Base-by-base conservation (phyloP, 495 filamentous ascomycete genomes). In the Trichocladium antarcticum region DNA sequence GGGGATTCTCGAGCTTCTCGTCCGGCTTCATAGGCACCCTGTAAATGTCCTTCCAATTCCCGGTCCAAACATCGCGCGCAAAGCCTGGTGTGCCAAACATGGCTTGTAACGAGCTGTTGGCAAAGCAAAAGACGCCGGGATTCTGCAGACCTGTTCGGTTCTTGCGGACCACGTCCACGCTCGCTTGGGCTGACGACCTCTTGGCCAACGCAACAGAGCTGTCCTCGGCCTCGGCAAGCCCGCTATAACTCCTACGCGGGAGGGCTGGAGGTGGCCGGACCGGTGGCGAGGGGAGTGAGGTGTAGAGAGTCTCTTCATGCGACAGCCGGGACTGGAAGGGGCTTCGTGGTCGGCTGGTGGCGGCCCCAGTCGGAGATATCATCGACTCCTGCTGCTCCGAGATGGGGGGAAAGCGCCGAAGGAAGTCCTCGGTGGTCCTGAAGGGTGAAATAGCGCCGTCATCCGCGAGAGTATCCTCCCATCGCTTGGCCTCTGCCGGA, bases 21-120 rank as follows among this genome's bases (percentile, higher is more conserved):
- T 66, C 65, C 2, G 55, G 73, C 55, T 80, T 82, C 42, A 76
- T 74, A 31, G 55, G 68, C 51, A 49, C 60, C 49, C 22, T 60
- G 57, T 54, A 74, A 66, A 31, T 47, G 53, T 52, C 73, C 48
- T 65, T 73, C 73, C 73, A 87, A 28, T 74, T 59, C 36, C 73
- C 74, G 19, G 70, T 68, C 29, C 42, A 56, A 54, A 96, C 81
- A 47, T 87, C 83, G 24, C 78, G 69, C 24, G 79, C 75, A 49
- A 99, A 73, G 17, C 79, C 77, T 17, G 78, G 69, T 1, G 87
- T 92, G 3, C 82, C 83, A 50, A 84, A 82, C 46, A 97, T 67
- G 50, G 81, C 84, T 62, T 99, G 92, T 12, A 99, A 66, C 4
- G 81, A 82, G 12, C 84, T 78, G 68, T 96, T 95, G 77, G 89